Conservation (phyloP, 164 flowering plant genomes). For the Stephania yunnanensis region DNA sequence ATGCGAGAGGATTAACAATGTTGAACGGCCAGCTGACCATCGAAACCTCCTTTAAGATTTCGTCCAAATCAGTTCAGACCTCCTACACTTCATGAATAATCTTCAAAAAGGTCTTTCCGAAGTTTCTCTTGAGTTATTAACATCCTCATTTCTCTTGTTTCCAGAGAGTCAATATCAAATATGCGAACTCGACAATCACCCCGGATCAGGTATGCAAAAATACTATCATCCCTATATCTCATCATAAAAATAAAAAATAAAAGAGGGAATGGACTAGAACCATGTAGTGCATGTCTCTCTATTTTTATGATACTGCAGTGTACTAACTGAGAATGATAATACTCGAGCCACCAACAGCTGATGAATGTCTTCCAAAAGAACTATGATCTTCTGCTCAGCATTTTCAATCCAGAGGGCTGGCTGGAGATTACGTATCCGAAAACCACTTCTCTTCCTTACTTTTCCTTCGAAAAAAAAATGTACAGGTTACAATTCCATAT, state of each 20-base stretch:
- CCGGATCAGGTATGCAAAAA: conserved; percentile 63
- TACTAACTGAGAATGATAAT: not conserved
- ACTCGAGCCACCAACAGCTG: conserved; percentile 36
- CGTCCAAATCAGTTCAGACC: conserved; percentile 25
- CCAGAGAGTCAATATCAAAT: conserved; percentile 75
- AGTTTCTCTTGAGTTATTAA: not conserved
- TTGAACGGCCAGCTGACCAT: conserved; percentile 28
- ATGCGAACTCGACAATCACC: conserved; percentile 50
- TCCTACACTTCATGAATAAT: not conserved
- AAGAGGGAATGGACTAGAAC: no score
- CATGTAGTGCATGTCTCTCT: no score
- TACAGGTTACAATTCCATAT: not conserved
- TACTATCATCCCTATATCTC: not conserved
- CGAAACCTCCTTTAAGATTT: conserved; percentile 28
- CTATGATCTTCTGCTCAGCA: conserved; percentile 63
- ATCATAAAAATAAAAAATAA: no score
- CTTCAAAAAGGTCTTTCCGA: not conserved
- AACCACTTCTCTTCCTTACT: not conserved
- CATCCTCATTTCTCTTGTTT: not conserved
- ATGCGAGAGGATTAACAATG: conserved; percentile 26
- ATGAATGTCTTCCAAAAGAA: conserved; percentile 76
- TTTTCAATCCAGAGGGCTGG: conserved; percentile 97
- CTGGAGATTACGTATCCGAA: conserved; percentile 90
- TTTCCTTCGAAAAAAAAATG: not conserved
- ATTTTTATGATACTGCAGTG: no score